Conservation (phyloP, 345 rosid species). For the Garcia nutans region DNA sequence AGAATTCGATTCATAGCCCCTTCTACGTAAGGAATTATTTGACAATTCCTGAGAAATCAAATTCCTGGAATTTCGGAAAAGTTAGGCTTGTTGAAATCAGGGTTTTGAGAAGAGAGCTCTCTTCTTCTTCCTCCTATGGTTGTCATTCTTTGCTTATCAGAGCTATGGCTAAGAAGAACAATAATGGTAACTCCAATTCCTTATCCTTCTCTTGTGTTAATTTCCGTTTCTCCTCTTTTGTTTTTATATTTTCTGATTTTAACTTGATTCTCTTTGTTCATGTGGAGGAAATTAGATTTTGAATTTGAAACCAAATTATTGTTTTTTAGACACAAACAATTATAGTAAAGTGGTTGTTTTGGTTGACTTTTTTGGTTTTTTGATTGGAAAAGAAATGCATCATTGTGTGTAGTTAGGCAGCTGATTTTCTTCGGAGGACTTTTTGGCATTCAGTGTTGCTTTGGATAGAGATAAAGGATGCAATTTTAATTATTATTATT, state of each 20-base stretch:
- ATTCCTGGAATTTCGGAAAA: slow-evolving; percentile 24
- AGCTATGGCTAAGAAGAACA: slow-evolving; percentile 66
- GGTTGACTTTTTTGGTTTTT: neutral
- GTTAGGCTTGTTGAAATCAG: slow-evolving; percentile 42
- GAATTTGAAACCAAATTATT: too few relatives aligned
- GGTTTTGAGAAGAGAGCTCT: slow-evolving; percentile 34
- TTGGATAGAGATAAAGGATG: neutral
- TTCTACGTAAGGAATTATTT: slow-evolving; percentile 26
- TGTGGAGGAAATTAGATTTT: neutral
- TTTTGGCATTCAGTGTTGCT: neutral
- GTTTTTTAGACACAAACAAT: neutral
- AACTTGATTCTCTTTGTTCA: neutral
- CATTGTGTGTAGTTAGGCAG: neutral
- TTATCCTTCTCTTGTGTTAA: slow-evolving; percentile 21
- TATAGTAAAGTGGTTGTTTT: neutral
- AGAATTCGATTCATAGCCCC: slow-evolving; percentile 34
- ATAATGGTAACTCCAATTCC: slow-evolving; percentile 28
- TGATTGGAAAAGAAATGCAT: neutral
- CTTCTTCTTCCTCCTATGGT: slow-evolving; percentile 19
- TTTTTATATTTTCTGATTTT: too few relatives aligned
- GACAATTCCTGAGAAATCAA: slow-evolving; percentile 20
- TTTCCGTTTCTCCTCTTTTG: neutral
- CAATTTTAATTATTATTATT: neutral
- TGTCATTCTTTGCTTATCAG: slow-evolving; percentile 39
- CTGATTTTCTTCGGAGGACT: neutral